Percentiles rank a stretch among this genome's conserved stretches.
Conservation (phyloP, 2,329 filamentous ascomycete genomes). For the Ceratocystis cacaofunesta region DNA sequence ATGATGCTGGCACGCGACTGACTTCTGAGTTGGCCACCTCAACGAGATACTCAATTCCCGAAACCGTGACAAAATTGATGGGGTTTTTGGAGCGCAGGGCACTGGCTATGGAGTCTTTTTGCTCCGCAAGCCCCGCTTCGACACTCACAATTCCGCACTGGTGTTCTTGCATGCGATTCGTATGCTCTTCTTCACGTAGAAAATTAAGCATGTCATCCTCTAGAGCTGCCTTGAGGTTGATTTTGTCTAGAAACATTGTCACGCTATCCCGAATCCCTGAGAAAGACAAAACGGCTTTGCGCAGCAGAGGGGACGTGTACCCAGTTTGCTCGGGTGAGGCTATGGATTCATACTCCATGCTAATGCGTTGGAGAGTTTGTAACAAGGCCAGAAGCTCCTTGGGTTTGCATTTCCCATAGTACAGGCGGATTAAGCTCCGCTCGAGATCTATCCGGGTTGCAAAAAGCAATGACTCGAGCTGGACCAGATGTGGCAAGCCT, state of each 20-base stretch:
- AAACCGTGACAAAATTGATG: conserved; percentile 66
- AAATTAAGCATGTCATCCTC: conserved; percentile 88
- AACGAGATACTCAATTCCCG: conserved; percentile 87
- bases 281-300: conserved; percentile 56
- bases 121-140: conserved; percentile 72
- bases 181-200: conserved; percentile 77
- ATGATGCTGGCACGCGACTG: conserved; percentile 81
- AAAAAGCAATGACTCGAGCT: conserved; percentile 54
- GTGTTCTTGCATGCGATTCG: conserved; percentile 73
- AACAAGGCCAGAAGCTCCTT: conserved; percentile 75
- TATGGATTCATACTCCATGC: conserved; percentile 57
- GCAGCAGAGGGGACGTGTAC: conserved; percentile 57
- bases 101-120: conserved; percentile 55
- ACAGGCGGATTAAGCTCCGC: conserved; percentile 84
- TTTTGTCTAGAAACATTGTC: conserved; percentile 61
- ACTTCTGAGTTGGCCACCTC: conserved; percentile 74
- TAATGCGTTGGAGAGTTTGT: conserved; percentile 70
- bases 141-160: conserved; percentile 85
- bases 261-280: conserved; percentile 63
- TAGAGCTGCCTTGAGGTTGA: conserved; percentile 70
- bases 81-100: conserved; percentile 55
- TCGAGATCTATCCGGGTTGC: conserved; percentile 66
- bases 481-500: conserved; percentile 53
- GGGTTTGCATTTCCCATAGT: conserved; percentile 89
- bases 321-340: conserved; percentile 50